Conservation (phyloP, 23 red algal species). For the Pyropia haitanensis region DNA sequence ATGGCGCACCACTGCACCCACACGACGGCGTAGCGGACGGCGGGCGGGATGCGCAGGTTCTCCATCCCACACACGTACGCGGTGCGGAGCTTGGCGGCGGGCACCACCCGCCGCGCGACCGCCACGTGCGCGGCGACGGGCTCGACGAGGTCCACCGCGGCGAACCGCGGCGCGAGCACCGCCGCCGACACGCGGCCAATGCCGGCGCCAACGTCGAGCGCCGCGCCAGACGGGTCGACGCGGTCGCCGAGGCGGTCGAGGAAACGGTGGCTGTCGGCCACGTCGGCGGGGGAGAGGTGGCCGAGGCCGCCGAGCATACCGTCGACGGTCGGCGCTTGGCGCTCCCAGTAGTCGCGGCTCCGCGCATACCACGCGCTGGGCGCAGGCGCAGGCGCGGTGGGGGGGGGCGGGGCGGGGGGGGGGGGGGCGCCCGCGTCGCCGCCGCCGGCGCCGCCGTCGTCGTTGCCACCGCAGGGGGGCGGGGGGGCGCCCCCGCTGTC, state of each 20-base stretch:
- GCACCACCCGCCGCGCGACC: neutral
- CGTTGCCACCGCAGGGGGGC: too few relatives aligned
- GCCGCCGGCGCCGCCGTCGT: too few relatives aligned
- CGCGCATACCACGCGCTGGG: conserved; percentile 30
- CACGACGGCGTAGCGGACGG: conserved; percentile 16
- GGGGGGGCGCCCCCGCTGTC: too few relatives aligned
- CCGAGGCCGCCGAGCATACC: conserved; percentile 74
- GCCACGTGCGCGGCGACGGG: conserved; percentile 17
- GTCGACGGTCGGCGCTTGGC: conserved; percentile 28
- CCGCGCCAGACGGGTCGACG: neutral
- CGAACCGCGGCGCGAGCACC: conserved; percentile 28
- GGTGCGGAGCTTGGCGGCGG: neutral
- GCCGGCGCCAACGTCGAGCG: conserved; percentile 48
- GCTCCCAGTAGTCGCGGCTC: conserved; percentile 22
- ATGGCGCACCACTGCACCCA: conserved; percentile 81
- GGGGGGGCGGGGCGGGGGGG: too few relatives aligned
- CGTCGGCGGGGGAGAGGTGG: conserved; percentile 18
- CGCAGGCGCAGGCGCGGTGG: too few relatives aligned
- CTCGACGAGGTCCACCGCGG: conserved; percentile 59
- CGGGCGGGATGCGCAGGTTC: conserved; percentile 5
- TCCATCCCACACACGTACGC: conserved; percentile 33
- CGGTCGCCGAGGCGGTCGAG: conserved; percentile 14
- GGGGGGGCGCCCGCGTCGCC: too few relatives aligned
- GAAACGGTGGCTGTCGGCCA: conserved; percentile 14
- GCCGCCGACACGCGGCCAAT: conserved; percentile 48